phyloP scores from a whole-genome alignment of 805 yeast species.

The Yarrowia hollandica region DNA sequence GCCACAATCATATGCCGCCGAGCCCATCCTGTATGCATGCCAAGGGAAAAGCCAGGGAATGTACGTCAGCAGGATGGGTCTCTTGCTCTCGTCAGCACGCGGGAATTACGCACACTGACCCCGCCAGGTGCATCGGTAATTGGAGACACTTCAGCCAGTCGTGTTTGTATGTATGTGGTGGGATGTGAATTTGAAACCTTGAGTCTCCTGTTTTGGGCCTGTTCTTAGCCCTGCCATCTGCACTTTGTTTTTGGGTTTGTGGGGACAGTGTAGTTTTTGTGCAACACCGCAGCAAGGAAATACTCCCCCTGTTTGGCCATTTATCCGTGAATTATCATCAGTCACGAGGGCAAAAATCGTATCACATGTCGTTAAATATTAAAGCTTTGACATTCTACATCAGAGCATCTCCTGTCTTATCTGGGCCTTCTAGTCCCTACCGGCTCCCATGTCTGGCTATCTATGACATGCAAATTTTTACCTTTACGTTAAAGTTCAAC shows the following conservation, averaged over 20 bases:
- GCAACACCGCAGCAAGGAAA: constrained; percentile 9
- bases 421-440: not conserved
- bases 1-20: not conserved
- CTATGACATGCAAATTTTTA: constrained; percentile 26
- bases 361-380: no score
- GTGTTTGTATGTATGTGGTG: not conserved
- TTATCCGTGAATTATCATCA: not conserved
- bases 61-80: not conserved
- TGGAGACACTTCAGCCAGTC: not conserved
- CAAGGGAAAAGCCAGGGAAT: not conserved
- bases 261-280: constrained; percentile 22
- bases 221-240: constrained; percentile 20
- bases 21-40: constrained; percentile 20
- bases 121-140: constrained; percentile 23
- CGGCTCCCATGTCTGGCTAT: constrained; percentile 15
- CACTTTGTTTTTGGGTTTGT: constrained; percentile 18
- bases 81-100: not conserved
- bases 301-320: not conserved
- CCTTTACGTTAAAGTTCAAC: constrained; percentile 24
- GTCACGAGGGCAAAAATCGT: no score
- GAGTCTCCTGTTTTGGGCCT: constrained; percentile 17
- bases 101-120: not conserved
- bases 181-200: constrained; percentile 11
- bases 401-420: not conserved
- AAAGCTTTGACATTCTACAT: no score